Evolutionary conservation across 164 flowering plant species (phyloP).

Genomic region (Magnolia changhungtana): DNA sequence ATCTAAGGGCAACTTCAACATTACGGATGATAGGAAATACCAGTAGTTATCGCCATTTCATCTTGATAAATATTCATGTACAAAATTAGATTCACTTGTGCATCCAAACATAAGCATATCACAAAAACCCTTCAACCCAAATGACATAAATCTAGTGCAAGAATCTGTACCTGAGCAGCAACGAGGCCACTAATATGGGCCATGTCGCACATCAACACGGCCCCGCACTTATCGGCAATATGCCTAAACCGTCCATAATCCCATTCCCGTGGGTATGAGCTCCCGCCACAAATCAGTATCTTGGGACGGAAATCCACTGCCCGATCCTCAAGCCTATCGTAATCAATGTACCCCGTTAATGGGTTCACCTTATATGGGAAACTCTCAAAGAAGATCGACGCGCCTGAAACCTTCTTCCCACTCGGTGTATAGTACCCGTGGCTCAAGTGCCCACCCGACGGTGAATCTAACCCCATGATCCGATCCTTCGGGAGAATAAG

Average conservation of each 20-base stretch:
- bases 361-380: conserved; percentile 75
- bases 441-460: conserved; percentile 88
- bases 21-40: no score
- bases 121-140: no score
- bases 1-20: no score
- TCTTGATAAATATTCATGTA: no score
- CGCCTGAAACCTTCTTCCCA: conserved; percentile 77
- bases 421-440: conserved; percentile 76
- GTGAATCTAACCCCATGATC: conserved; percentile 90
- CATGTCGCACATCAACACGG: conserved; percentile 78
- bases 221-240: conserved; percentile 78
- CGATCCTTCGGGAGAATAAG: conserved; percentile 64
- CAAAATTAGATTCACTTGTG: no score
- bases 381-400: conserved; percentile 84
- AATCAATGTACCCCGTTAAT: conserved; percentile 74
- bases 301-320: conserved; percentile 79
- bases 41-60: no score
- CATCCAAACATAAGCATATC: no score
- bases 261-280: conserved; percentile 86
- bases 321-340: conserved; percentile 76
- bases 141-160: not conserved
- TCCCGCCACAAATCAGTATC: conserved; percentile 83
- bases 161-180: conserved; percentile 58
- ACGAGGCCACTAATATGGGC: conserved; percentile 86
- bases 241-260: conserved; percentile 73